Conservation (phyloP, 306 rosid species). For the Pyrus pyrifolia region DNA sequence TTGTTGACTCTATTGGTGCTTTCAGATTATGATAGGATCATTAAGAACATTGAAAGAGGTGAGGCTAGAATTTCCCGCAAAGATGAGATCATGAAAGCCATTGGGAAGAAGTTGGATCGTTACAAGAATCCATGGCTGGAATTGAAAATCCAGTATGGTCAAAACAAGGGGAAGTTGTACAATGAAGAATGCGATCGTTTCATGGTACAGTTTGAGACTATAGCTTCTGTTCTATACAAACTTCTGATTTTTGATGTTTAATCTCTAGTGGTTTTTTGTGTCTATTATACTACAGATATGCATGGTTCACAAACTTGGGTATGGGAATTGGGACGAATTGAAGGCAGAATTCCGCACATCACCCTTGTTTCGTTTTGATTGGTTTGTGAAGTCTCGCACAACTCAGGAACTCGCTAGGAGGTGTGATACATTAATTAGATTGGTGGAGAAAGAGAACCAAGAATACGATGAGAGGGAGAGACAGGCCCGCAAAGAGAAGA, state of each 20-base stretch:
- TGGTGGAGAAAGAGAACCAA: constrained; percentile 98
- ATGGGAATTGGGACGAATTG: constrained; percentile 98
- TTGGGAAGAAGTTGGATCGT: constrained; percentile 94
- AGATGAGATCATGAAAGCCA: constrained; percentile 98
- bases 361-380: constrained; percentile 95
- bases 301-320: constrained; percentile 98
- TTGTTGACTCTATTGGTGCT: constrained; percentile 1
- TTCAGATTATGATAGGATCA: constrained; percentile 89
- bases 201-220: constrained; percentile 49
- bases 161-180: constrained; percentile 93
- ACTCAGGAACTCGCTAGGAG: constrained; percentile 98
- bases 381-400: constrained; percentile 99
- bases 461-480: constrained; percentile 95
- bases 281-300: constrained; percentile 51
- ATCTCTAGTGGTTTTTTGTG: not conserved
- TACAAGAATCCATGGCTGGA: constrained; percentile 99
- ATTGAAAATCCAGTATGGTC: constrained; percentile 92
- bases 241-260: not conserved
- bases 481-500: constrained; percentile 98
- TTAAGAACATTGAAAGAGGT: constrained; percentile 97
- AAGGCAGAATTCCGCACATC: constrained; percentile 98
- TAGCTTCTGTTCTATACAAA: not conserved
- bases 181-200: constrained; percentile 98
- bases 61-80: constrained; percentile 95
- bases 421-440: constrained; percentile 88